Percentiles rank a stretch among this genome's conserved stretches.
Conservation (phyloP, 768 basidiomycete species). For the Suillus alpinus region DNA sequence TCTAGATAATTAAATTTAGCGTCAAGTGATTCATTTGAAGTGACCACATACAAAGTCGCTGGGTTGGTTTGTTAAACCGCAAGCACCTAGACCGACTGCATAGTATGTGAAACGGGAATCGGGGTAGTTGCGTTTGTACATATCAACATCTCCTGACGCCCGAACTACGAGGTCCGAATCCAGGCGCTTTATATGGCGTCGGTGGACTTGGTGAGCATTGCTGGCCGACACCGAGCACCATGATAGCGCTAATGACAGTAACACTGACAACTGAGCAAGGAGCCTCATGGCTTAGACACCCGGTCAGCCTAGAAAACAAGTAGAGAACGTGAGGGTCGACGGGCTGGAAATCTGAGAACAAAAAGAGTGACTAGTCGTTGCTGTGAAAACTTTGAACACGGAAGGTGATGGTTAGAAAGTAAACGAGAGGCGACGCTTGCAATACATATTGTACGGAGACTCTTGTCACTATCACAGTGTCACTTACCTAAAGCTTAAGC, state of each 20-base stretch:
- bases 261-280: slow-evolving; percentile 17
- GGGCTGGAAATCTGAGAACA: not conserved
- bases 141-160: slow-evolving; percentile 19
- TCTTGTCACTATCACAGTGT: not conserved
- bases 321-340: slow-evolving; percentile 5
- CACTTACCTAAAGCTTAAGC: not conserved
- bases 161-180: slow-evolving; percentile 21
- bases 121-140: slow-evolving; percentile 20
- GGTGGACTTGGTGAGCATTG: slow-evolving; percentile 19
- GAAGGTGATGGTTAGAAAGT: slow-evolving; percentile 8
- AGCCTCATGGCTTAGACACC: slow-evolving; percentile 19
- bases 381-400: slow-evolving; percentile 5
- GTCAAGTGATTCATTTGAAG: not conserved
- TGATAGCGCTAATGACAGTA: slow-evolving; percentile 17
- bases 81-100: slow-evolving; percentile 43
- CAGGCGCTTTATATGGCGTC: slow-evolving; percentile 22
- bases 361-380: slow-evolving; percentile 23
- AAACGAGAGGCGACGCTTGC: not conserved
- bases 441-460: not conserved
- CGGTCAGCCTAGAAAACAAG: slow-evolving; percentile 5
- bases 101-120: slow-evolving; percentile 35
- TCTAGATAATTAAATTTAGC: slow-evolving; percentile 30
- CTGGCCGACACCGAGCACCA: slow-evolving; percentile 17
- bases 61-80: slow-evolving; percentile 29
- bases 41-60: slow-evolving; percentile 33